phyloP scores from a whole-genome alignment of 306 rosid species.

The Vigna mungo region DNA sequence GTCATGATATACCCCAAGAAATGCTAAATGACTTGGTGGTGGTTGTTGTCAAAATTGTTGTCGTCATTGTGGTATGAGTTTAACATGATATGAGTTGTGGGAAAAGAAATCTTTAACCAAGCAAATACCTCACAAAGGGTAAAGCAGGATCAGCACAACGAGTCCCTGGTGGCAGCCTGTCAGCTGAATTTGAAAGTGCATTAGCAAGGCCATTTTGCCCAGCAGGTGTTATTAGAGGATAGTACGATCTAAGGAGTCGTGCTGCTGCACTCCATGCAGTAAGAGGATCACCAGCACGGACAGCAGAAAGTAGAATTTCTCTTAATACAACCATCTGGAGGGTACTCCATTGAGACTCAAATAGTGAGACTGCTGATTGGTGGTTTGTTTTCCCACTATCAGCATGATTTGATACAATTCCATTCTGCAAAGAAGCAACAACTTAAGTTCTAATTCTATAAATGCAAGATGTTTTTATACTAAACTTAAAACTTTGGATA shows the following conservation, averaged over 20 bases:
- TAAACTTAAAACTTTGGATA: background rate
- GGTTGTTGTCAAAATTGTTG: background rate
- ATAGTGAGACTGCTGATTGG: slow-evolving; percentile 85
- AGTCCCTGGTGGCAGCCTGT: slow-evolving; percentile 89
- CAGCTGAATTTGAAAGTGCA: slow-evolving; percentile 90
- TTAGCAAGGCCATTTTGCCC: slow-evolving; percentile 95
- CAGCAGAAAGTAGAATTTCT: slow-evolving; percentile 93
- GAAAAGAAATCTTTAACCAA: slow-evolving; percentile 26
- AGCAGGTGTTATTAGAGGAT: slow-evolving; percentile 92
- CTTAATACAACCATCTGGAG: slow-evolving; percentile 95
- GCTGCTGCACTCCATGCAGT: slow-evolving; percentile 99
- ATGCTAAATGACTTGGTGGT: slow-evolving; percentile 17
- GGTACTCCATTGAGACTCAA: slow-evolving; percentile 98
- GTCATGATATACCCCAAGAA: slow-evolving; percentile 20
- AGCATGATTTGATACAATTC: slow-evolving; percentile 62
- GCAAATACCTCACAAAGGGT: slow-evolving; percentile 86
- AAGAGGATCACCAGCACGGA: slow-evolving; percentile 98
- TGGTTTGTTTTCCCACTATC: slow-evolving; percentile 78
- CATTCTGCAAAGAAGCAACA: slow-evolving; percentile 63
- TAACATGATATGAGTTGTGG: slow-evolving; percentile 12
- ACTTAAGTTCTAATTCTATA: slow-evolving; percentile 34
- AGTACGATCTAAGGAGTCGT: slow-evolving; percentile 88
- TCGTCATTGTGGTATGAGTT: background rate
- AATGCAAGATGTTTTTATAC: slow-evolving; percentile 28
- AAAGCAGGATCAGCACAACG: slow-evolving; percentile 94